Evolutionary conservation across 2,329 filamentous ascomycete species (phyloP), one percentile per base, ranked within the genome.

Genomic region (Epichloe elymi): DNA sequence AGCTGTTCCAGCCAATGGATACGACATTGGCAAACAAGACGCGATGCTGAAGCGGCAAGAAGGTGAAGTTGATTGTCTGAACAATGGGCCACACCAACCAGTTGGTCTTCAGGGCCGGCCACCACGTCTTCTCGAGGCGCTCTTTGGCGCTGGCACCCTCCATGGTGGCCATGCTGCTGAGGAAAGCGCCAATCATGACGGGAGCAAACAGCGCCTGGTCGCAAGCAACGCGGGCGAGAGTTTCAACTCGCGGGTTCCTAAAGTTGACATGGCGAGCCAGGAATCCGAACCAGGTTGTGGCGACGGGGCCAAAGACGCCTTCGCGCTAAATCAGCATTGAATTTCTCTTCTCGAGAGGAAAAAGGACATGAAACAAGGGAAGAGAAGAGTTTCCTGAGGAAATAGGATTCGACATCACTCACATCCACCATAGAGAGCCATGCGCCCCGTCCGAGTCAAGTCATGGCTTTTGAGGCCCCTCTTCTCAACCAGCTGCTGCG

Each of bases 401-500:
- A 26, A 20, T 7, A 33, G 11, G 3, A 17, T 5, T 10, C 37
- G 10, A 14, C 7, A 17, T 19, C 11, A 74, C 78, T 62, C 70
- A 86, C 83, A 74, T 57, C 86, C 86, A 56, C 87, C 87, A 65
- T 93, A 93, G 53, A 84, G 70, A 42, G 81, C 81, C 87, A 94
- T 93, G 60, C 87, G 82, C 11, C 75, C 82, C 33, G 86, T 90
- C 49, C 87, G 79, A 30, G 72, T 70, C 38, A 81, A 59, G 62
- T 91, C 85, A 66, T 98, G 91, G 57, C 86, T 85, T 59, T 83
- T 70, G 26, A 86, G 58, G 17, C 89, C 90, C 61, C 78, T 83
- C 67, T 82, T 83, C 71, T 97, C 91, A 53, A 98, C 86, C 37
- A 81, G 75, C 70, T 97, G 91, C 70, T 98, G 93, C 38, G 93